Base-by-base conservation (phyloP, 2,329 filamentous ascomycete species). In the Myrmaecium sp. region DNA sequence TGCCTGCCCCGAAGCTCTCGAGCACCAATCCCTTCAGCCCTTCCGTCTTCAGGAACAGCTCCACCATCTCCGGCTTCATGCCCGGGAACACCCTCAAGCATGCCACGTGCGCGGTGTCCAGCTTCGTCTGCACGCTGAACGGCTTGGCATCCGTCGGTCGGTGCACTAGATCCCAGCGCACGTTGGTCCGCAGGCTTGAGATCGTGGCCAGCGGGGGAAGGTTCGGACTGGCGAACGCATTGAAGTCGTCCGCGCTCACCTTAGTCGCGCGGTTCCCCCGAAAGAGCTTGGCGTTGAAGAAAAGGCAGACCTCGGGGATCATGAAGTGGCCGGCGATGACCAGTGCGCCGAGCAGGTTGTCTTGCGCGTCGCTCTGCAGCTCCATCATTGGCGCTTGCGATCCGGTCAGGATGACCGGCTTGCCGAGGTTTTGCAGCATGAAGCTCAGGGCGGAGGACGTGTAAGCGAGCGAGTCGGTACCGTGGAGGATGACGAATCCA, bases 1-100 rank as follows among this genome's bases (percentile, higher is more conserved):
- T 94, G 30, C 84, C 84, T 47, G 89, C 83, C 32, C 84, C 84
- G 49, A 93, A 93, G 0, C 83, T 93, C 55, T 93, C 83, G 22
- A 94, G 66, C 20, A 94, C 73, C 26, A 93, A 62, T 2, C 84
- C 84, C 25, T 73, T 70, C 9, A 94, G 62, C 24, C 72, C 71
- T n/a, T 80, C 72, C 17, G 83, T 58, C 23, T 66, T 66, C 32
- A 93, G 60, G 10, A 93, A 81, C 1, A 78, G 76, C 44, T 89
- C 81, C 17, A 94, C 66, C 79, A 93, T 91, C 45, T 83, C 76
- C n/a, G 83, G 78, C 49, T 79, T 79, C 54, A 94, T 91, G 17
- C 84, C 84, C 0, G 84, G 84, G 51, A 93, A 93, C 35, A 93
- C 77, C 30, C 83, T 75, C 41, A 93, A 60, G 47, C 82, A 89